Base-by-base conservation (phyloP, 2,329 filamentous ascomycete species). In the Monosporascus sp. region DNA sequence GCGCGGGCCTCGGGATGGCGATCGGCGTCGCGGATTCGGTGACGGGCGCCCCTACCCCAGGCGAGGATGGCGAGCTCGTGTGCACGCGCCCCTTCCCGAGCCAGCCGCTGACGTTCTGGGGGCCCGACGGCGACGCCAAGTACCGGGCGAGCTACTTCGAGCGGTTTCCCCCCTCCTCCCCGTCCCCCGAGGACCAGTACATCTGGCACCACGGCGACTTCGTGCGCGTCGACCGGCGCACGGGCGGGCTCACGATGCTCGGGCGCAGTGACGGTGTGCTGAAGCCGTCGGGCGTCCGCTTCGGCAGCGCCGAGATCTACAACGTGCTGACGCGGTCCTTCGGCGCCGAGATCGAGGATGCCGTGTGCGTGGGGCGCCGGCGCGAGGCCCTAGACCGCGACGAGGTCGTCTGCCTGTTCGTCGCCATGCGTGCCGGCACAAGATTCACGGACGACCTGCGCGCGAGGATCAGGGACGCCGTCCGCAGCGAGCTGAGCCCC, bases 131-230 rank as follows among this genome's bases (percentile, higher is more conserved):
- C 37, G 80, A 85, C 39, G 78, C 75, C n/a, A 91, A 91, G 69
- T 97, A 97, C 72, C 77, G 79, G 47, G 81, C 82, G 31, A 89
- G 87, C 52, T 99, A 99, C 71, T 99, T 99, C 64, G 89, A 94
- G 56, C 82, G 85, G 6, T 97, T 96, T 67, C 73, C 79, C 1
- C 74, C 79, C 14, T 8, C 7, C 67, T 74, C 79, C 1, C 74
- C 79, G 1, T 5, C 7, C 15, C n/a, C 22, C 20, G 22, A 15
- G 9, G 14, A 14, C 43, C n/a, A 2, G 14, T 24, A 17, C 2
- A 78, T 90, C 15, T 97, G 94, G 94, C 91, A 96, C 66, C 93
- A 99, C 65, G 93, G 93, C 31, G 94, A 99, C 70, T 97, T 97
- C 66, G 83, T 97, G 37, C 76, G 78, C 41, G 79, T 85, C 7